Evolutionary conservation across 2,329 filamentous ascomycete genomes (phyloP).

Genomic region (Parafenestella ontariensis): DNA sequence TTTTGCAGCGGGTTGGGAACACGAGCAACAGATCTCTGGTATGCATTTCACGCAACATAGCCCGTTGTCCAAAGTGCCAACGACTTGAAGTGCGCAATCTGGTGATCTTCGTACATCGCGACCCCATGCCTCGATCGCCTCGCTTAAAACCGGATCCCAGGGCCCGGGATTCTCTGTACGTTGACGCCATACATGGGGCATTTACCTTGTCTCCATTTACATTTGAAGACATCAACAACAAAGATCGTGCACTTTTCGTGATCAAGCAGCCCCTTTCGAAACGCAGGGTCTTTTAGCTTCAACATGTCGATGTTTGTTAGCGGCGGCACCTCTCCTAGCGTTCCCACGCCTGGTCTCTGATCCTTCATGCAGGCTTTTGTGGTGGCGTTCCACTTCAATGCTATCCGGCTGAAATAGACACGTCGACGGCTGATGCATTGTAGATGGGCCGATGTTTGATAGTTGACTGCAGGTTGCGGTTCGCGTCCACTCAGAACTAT

Average conservation of each 20-base stretch:
- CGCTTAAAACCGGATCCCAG: slow-evolving; percentile 17
- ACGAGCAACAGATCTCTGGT: not conserved
- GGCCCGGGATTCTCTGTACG: slow-evolving; percentile 9
- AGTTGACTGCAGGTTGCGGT: not conserved
- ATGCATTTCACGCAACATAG: slow-evolving; percentile 4
- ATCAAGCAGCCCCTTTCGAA: not conserved
- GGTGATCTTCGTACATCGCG: slow-evolving; percentile 1
- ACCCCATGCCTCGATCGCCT: slow-evolving; percentile 12
- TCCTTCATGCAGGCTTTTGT: not conserved
- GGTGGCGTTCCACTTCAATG: not conserved
- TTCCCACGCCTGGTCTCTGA: not conserved
- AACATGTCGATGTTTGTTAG: not conserved
- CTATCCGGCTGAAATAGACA: not conserved
- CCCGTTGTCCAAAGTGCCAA: slow-evolving; percentile 5
- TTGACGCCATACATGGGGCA: slow-evolving; percentile 19
- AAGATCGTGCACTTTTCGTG: not conserved
- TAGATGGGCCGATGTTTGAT: not conserved
- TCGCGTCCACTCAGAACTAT: not conserved
- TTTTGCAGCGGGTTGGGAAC: not conserved
- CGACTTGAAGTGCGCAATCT: slow-evolving; percentile 10
- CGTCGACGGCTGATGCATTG: not conserved
- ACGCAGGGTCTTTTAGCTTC: not conserved
- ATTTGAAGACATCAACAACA: not conserved
- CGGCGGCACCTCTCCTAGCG: slow-evolving; percentile 12
- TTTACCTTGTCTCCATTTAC: not conserved